phyloP scores from a whole-genome alignment of 306 rosid genomes.

The Morella rubra region DNA sequence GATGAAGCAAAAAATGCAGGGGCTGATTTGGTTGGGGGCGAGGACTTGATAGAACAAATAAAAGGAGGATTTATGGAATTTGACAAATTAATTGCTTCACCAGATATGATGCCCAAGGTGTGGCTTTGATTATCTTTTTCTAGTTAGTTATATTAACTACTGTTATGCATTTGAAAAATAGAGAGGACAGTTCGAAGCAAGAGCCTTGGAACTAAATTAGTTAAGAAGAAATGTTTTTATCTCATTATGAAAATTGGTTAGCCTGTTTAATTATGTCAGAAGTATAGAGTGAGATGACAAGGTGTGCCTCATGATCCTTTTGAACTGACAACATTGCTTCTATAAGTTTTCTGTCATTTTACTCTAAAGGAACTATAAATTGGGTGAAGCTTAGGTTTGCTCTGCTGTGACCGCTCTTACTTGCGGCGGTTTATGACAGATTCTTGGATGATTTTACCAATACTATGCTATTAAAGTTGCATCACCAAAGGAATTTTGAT shows the following conservation, averaged over 20 bases:
- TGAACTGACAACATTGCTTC: neutral
- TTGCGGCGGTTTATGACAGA: too few species aligned
- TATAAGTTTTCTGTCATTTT: neutral
- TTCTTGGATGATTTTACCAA: too few species aligned
- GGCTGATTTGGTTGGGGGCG: conserved; percentile 99
- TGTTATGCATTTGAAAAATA: neutral
- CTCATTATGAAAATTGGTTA: conserved; percentile 17
- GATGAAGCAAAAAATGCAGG: conserved; percentile 98
- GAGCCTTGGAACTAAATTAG: neutral
- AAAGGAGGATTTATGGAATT: conserved; percentile 99
- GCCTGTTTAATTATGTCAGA: neutral
- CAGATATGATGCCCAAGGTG: conserved; percentile 99
- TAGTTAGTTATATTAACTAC: conserved; percentile 8
- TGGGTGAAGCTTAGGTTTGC: neutral
- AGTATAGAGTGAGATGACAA: neutral
- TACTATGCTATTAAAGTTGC: neutral
- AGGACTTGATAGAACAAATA: conserved; percentile 95
- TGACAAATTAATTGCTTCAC: conserved; percentile 97
- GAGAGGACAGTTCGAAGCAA: neutral
- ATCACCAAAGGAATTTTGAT: neutral
- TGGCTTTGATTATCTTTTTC: conserved; percentile 35
- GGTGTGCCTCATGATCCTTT: neutral
- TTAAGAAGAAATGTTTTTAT: conserved; percentile 1
- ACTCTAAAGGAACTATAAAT: neutral
- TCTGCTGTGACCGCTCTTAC: too few species aligned